phyloP scores from a whole-genome alignment of 768 basidiomycete genomes.

The Podaxis sp. region DNA sequence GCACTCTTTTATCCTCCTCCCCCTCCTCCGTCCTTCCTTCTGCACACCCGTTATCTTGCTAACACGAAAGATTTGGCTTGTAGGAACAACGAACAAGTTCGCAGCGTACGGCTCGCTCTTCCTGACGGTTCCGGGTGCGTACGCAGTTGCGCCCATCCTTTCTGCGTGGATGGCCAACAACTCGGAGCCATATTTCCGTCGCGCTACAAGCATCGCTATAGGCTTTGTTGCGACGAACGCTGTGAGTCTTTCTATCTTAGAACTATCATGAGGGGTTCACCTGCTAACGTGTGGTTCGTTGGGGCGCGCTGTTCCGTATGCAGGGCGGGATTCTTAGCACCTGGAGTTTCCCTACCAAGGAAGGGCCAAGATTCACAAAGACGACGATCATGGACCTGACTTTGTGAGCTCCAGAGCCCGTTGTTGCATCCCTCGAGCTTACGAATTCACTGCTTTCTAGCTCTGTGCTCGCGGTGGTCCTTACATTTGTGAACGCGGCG shows the following conservation, averaged over 20 bases:
- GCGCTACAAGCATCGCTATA: conserved; percentile 34
- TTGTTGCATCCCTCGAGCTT: conserved; percentile 1
- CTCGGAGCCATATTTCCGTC: conserved; percentile 35
- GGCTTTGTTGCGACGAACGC: conserved; percentile 36
- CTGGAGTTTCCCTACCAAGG: conserved; percentile 38
- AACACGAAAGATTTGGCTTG: not conserved
- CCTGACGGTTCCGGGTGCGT: conserved; percentile 35
- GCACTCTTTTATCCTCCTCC: not conserved
- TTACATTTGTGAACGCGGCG: conserved; percentile 25
- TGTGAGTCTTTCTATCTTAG: conserved; percentile 20
- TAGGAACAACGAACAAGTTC: conserved; percentile 26
- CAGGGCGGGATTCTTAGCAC: conserved; percentile 41
- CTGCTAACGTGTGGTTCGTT: not conserved
- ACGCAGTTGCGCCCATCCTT: conserved; percentile 28
- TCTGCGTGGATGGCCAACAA: conserved; percentile 39
- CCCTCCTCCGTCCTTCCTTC: not conserved
- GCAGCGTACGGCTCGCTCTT: conserved; percentile 33
- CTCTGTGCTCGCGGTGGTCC: conserved; percentile 26
- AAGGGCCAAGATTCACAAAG: conserved; percentile 35
- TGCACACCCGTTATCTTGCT: not conserved
- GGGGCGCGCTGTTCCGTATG: not conserved
- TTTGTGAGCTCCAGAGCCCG: conserved; percentile 27
- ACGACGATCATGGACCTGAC: conserved; percentile 36
- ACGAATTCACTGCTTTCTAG: conserved; percentile 11
- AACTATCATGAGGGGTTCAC: too few relatives aligned